phyloP scores from a whole-genome alignment of 768 basidiomycete species.

The Dendrothele bispora region DNA sequence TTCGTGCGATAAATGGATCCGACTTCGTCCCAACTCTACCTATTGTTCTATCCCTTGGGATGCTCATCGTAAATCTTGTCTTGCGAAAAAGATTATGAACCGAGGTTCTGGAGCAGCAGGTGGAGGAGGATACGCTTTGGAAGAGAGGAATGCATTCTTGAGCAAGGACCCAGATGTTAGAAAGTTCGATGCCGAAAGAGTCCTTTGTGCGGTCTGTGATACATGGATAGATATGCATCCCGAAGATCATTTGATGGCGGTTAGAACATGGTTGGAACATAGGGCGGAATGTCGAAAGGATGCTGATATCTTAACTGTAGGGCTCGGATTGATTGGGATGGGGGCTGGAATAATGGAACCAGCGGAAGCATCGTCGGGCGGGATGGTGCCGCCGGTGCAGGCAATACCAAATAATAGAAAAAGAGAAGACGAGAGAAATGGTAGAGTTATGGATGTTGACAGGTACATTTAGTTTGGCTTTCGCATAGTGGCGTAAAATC shows the following conservation, averaged over 20 bases:
- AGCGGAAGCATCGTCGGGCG: too few relatives aligned
- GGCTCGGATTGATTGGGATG: too few relatives aligned
- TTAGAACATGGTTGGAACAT: conserved; percentile 68
- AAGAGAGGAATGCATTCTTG: conserved; percentile 59
- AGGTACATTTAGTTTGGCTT: too few relatives aligned
- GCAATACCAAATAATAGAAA: too few relatives aligned
- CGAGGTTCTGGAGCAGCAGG: too few relatives aligned
- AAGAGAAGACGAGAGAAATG: too few relatives aligned
- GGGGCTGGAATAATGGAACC: too few relatives aligned
- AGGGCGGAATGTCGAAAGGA: conserved; percentile 52
- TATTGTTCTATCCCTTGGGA: conserved; percentile 91
- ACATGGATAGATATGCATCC: conserved; percentile 61
- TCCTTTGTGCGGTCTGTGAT: conserved; percentile 70
- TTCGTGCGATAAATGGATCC: conserved; percentile 83
- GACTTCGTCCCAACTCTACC: conserved; percentile 81
- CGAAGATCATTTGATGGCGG: conserved; percentile 59
- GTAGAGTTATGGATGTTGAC: too few relatives aligned
- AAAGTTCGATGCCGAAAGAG: conserved; percentile 72
- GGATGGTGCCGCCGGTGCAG: too few relatives aligned
- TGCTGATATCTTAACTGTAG: conserved; percentile 1
- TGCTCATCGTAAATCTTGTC: conserved; percentile 79
- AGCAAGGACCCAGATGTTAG: conserved; percentile 69
- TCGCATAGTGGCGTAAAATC: too few relatives aligned
- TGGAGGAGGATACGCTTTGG: conserved; percentile 60
- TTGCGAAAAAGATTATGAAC: conserved; percentile 79